Evolutionary conservation across 257 asterid genomes (phyloP).

Genomic region (Penstemon newberryi): DNA sequence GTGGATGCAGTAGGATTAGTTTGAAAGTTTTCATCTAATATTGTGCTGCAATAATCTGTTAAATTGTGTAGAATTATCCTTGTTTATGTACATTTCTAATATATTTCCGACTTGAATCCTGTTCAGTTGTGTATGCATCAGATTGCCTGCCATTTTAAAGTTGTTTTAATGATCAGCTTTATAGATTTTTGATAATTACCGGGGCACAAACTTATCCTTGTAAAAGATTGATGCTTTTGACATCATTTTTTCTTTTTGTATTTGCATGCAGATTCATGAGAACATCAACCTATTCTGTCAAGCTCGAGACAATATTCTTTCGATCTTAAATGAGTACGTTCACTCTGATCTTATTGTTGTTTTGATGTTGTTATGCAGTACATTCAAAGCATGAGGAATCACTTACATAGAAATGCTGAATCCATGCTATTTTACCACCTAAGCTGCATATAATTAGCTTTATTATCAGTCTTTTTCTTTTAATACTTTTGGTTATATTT

Average conservation of each 20-base stretch:
- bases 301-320: constrained; percentile 59
- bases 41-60: constrained; percentile 14
- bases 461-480: constrained; percentile 10
- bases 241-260: constrained; percentile 19
- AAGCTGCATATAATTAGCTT: constrained; percentile 2
- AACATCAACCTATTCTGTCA: constrained; percentile 67
- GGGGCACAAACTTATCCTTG: constrained; percentile 10
- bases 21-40: not conserved
- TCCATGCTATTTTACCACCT: constrained; percentile 7
- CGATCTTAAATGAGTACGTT: constrained; percentile 71
- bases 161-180: constrained; percentile 14
- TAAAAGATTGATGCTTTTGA: constrained; percentile 23
- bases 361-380: constrained; percentile 14
- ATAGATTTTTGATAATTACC: constrained; percentile 5
- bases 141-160: constrained; percentile 15
- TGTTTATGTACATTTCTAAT: not conserved
- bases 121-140: constrained; percentile 3
- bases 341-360: constrained; percentile 4
- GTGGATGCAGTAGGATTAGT: constrained; percentile 10
- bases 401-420: constrained; percentile 15
- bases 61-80: not conserved
- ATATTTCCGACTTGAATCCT: constrained; percentile 8
- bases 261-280: constrained; percentile 65
- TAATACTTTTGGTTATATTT: not conserved
- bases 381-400: constrained; percentile 20